Evolutionary conservation across 176 grass and related monocot genomes (phyloP), one percentile per base, ranked within the genome.

Genomic region (Paspalum notatum): DNA sequence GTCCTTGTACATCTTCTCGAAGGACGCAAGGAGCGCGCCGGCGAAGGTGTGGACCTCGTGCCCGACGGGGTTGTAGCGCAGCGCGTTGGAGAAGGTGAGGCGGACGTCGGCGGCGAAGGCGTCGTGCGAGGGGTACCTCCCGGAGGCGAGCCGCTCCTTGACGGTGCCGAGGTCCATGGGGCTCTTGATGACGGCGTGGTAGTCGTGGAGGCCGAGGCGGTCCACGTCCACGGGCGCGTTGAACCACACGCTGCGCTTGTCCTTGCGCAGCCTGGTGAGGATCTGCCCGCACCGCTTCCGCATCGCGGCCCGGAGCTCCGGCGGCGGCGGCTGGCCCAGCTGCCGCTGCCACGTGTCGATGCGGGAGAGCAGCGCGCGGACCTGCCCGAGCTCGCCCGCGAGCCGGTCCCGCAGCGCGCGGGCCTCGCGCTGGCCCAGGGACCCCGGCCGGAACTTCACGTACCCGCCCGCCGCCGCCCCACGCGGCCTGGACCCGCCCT

Each of bases 161-260:
- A 93, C 92, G 12, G 92, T 90, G 43, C 96, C 89, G 67, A 99
- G 89, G 63, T 99, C 96, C 96, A 99, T 99, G 22, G 96, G 96
- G 9, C 75, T 38, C 52, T 88, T 91, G 74, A 99, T 92, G 75
- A 99, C 88, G 79, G 88, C 13, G 62, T 76, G 72, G 80, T 99
- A 99, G 83, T 95, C 96, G 56, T 95, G 86, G 41, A 99, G 89
- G 0, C 92, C 90, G 45, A 95, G 88, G 25, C 72, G 76, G 14
- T 87, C 86, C 1, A 90, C 90, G 8, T 95, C 90, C 2, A 99
- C 96, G 1, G 93, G 96, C 38, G 89, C 44, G 76, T 95, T 99
- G 82, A 99, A 99, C 96, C 92, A 99, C 12, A 91, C 62, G 72
- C 91, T 87, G 51, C 88, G 90, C 86, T 90, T 95, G 81, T 95